Evolutionary conservation across 768 basidiomycete genomes (phyloP), one percentile per base, ranked within the genome.

Genomic region (Galerina marginata): DNA sequence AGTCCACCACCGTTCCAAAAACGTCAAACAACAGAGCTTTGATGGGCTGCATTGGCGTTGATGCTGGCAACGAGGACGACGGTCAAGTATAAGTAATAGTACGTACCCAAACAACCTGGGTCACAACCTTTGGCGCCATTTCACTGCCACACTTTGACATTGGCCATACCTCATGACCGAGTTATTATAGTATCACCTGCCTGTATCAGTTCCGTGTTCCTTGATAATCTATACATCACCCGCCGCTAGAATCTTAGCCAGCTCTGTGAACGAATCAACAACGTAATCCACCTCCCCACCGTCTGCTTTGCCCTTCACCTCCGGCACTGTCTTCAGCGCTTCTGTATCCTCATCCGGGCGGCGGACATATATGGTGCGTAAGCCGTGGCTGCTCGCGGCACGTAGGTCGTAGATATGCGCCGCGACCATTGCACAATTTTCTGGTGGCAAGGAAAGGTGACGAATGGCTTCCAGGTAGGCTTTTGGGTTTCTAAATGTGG

Each of bases 381-480:
- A 74, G 0, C 89, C 89, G 3, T 77, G 72, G 0, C 63, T 67
- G 1, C 78, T 80, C 0, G 88, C 87, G 0, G 77, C 85, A 1
- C 77, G 77, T 11, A 88, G 75, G 65, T 90, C 89, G 58, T 73
- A 76, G 3, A 77, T 75, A 71, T 90, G 89, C 6, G 87, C 79
- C 0, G 88, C 88, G 10, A 90, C 88, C 83, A 90, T 83, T 2
- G 85, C 87, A 37, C 82, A 77, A 40, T 81, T 79, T 14, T 79
- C 65, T 0, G 87, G 83, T 0, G 78, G 70, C 5, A 86, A 64
- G 1, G 77, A 73, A 9, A 90, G 80, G 60, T 87, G 81, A 9
- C 76, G 74, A 0, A 79, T 70, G 1, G 83, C 83, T 4, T 78
- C 75, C 1, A 79, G 72, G 62, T 90, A 90, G 0, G 81, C 77